Conservation (phyloP, 2,329 filamentous ascomycete species). For the Pezicula neosporulosa region DNA sequence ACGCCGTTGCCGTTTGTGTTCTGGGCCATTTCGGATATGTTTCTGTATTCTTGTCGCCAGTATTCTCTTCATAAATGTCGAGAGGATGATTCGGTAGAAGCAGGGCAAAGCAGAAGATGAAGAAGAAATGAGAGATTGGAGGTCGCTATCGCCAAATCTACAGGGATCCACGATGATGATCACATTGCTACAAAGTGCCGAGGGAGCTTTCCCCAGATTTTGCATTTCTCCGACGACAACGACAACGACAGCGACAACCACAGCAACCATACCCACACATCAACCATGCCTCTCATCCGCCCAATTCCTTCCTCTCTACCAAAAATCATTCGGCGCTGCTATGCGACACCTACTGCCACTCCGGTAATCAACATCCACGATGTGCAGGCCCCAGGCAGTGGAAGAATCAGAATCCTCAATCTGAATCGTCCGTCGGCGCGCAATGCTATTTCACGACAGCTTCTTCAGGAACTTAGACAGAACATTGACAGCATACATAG, state of each 20-base stretch:
- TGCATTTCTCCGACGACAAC: neutral
- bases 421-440: constrained; percentile 81
- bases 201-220: neutral
- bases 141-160: too few relatives aligned
- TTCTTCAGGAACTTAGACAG: constrained; percentile 68
- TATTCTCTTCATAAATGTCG: neutral
- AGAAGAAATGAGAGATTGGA: neutral
- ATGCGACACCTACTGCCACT: constrained; percentile 7
- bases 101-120: too few relatives aligned
- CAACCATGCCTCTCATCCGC: constrained; percentile 6
- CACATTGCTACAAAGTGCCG: neutral
- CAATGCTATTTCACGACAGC: constrained; percentile 82
- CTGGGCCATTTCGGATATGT: neutral
- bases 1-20: neutral
- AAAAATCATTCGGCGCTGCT: constrained; percentile 6
- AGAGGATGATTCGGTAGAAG: neutral
- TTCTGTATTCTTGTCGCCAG: neutral
- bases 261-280: neutral
- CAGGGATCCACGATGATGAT: neutral
- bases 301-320: constrained; percentile 7
- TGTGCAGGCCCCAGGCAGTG: constrained; percentile 31
- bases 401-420: constrained; percentile 83
- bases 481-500: constrained; percentile 70
- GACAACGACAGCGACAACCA: neutral
- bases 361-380: constrained; percentile 14